Base-by-base conservation (phyloP, 129 eudicot species). In the Lactuca saligna region DNA sequence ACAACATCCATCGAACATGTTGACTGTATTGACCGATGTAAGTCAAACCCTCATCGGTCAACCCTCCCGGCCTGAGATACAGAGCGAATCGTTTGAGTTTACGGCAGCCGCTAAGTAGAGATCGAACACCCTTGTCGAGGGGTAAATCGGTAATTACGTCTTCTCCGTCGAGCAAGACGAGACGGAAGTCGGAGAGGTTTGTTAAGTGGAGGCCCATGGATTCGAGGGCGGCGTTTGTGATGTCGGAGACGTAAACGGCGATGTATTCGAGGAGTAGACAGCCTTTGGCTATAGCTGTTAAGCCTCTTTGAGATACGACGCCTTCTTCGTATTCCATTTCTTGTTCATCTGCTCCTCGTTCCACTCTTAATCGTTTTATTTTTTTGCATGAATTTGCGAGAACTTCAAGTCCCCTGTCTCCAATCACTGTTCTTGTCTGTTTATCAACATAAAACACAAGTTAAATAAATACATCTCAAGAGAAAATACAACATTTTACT, bases 361-460 rank as follows among this genome's bases (percentile, higher is more conserved):
- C 96, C 51, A 91, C 84, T 63, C 97, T 73, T 49, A 91, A 88
- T 6, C 91, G 65, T 81, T 74, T 88, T 75, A 88, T 16, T 63
- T 64, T 83, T 79, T 83, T 83, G 78, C 97, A 91, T 60, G 15
- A 76, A 67, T 51, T 69, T 4, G 81, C 84, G 3, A 91, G 88
- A 53, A 85, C 81, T 63, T 78, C 97, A 81, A 91, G 71, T 53
- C 97, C 97, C 39, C 87, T 66, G 69, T 91, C 96, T 51, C 93
- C 96, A 41, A 91, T 78, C 54, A 88, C 95, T 37, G 83, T 85
- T 66, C 90, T 85, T 15, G 93, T 82, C 97, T 91, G 92, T 78
- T 50, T 14, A 71, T 55, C 69, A 49, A 65, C 17, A 42, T 34
- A 31, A 56, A 57, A 48, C 38, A 54, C 13, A 38, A 63, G 7